phyloP scores from a whole-genome alignment of 345 rosid genomes.

The Arabidopsis suecica region DNA sequence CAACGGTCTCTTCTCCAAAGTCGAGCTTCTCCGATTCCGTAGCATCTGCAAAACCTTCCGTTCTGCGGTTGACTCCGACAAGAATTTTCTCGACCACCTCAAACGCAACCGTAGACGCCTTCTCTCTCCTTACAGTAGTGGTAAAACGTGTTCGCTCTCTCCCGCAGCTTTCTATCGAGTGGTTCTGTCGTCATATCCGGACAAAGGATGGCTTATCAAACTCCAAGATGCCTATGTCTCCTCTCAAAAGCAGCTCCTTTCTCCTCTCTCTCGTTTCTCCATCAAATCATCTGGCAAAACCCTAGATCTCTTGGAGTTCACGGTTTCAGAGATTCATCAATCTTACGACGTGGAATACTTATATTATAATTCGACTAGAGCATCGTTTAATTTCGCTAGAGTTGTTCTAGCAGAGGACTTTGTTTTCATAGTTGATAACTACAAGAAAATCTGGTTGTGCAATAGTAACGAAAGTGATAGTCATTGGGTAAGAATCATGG shows the following conservation, averaged over 20 bases:
- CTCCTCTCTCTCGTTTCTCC: constrained; percentile 2
- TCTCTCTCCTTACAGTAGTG: neutral
- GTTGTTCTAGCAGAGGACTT: constrained; percentile 10
- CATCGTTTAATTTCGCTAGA: neutral
- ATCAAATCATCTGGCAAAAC: neutral
- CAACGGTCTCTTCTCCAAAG: constrained; percentile 26
- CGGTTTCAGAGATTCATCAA: constrained; percentile 32
- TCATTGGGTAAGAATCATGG: constrained; percentile 23
- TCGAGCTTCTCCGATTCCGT: constrained; percentile 38
- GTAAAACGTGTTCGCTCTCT: neutral
- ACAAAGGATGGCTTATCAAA: constrained; percentile 44
- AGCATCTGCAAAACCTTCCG: constrained; percentile 37
- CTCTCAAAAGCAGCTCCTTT: neutral
- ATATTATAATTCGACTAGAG: fast-evolving
- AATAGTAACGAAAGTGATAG: neutral
- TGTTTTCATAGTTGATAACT: neutral
- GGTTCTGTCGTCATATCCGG: neutral
- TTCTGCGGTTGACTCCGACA: neutral
- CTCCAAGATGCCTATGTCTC: neutral
- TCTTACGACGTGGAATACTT: neutral
- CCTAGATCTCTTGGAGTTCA: constrained; percentile 32
- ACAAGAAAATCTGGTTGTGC: constrained; percentile 30
- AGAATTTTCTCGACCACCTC: neutral
- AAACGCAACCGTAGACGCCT: constrained; percentile 14
- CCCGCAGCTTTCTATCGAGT: constrained; percentile 35